Evolutionary conservation across 306 rosid genomes (phyloP).

Genomic region (Ceratonia siliqua): DNA sequence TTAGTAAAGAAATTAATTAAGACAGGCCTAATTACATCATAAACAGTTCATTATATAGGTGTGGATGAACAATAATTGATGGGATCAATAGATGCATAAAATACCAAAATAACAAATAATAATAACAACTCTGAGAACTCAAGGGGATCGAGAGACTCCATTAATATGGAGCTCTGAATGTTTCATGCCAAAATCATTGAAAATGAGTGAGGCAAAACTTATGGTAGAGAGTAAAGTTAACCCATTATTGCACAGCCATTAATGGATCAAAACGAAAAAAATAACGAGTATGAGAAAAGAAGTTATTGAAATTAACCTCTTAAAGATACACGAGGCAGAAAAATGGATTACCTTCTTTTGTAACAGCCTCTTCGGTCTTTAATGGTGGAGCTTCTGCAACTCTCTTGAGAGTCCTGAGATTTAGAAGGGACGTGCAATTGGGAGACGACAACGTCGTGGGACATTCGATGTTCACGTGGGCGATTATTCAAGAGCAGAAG

Average conservation of each 20-base stretch:
- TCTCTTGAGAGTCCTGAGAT: constrained; percentile 50
- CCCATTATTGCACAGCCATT: too few relatives aligned
- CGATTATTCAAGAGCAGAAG: constrained; percentile 36
- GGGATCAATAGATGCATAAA: constrained; percentile 30
- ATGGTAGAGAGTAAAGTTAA: too few relatives aligned
- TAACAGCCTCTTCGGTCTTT: constrained; percentile 55
- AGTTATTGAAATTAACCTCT: not conserved
- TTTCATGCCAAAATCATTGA: too few relatives aligned
- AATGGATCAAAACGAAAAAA: too few relatives aligned
- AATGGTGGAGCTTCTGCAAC: constrained; percentile 36
- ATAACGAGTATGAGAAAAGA: not conserved
- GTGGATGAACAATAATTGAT: constrained; percentile 34
- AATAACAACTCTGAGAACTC: not conserved
- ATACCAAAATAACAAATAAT: not conserved
- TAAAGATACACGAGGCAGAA: not conserved
- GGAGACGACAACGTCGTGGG: too few relatives aligned
- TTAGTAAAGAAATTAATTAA: not conserved
- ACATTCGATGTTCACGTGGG: not conserved
- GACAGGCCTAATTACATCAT: not conserved
- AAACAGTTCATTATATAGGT: not conserved
- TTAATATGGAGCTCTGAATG: too few relatives aligned
- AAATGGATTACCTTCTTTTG: constrained; percentile 56
- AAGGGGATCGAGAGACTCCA: too few relatives aligned
- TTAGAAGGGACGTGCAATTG: constrained; percentile 12
- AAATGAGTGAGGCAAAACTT: too few relatives aligned